Evolutionary conservation across 2,329 filamentous ascomycete genomes (phyloP), one percentile per base, ranked within the genome.

Genomic region (Zymoseptoria tritici): DNA sequence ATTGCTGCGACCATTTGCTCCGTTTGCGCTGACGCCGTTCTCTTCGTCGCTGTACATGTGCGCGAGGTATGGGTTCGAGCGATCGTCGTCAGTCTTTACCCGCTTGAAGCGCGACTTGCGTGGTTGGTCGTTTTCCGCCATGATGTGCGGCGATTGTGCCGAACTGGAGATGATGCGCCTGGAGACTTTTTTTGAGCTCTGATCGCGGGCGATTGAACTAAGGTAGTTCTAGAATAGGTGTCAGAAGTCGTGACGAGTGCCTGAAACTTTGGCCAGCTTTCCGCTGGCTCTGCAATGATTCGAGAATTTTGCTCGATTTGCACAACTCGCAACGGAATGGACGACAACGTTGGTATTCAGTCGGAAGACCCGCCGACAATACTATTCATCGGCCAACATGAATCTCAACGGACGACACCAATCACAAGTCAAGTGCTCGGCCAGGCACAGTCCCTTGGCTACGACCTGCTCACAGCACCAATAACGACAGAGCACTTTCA

Each of bases 1-100:
- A 42, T 62, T 60, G 55, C 59, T 55, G 57, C 64, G 57, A 53
- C 71, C 77, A 61, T 74, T 72, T 5, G 54, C 52, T 50, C 67
- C 62, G 55, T 66, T 62, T 49, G 61, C 31, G 57, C 56, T 49
- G 56, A 56, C 63, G 49, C 67, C 68, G 49, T 68, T 73, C 55
- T 75, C 73, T 66, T 74, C 66, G 57, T 66, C 70, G 62, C 82
- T 77, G 76, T 93, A 86, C 85, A 89, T 88, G 76, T 99, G 94
- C 59, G 91, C 90, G 63, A 99, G 85, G 79, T 99, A 97, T 1
- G 90, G 90, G 74, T 97, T 97, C 72, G 83, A 71, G 76, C 75
- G 67, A 69, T 83, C 83, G 70, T 81, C 78, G 62, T 80, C 80
- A 76, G 78, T 74, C 81, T 83, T 76, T 79, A 81, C 75, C 79